A percentile compares a stretch with the other conserved stretches of the same genome.
Evolutionary conservation across 345 rosid species (phyloP).

Genomic region (Heritiera littoralis): DNA sequence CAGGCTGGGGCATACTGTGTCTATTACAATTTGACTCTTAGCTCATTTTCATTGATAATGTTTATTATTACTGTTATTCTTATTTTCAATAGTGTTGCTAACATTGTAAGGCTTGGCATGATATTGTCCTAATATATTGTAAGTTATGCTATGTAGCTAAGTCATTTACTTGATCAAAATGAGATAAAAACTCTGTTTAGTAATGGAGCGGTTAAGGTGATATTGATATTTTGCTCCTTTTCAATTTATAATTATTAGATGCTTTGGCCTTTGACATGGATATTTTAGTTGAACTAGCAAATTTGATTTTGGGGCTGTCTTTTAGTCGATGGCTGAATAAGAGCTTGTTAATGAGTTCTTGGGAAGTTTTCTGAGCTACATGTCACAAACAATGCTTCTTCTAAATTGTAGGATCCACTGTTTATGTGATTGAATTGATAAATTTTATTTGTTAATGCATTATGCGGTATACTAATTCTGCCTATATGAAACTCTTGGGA

Average conservation of each 20-base stretch:
- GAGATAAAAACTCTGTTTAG: not conserved
- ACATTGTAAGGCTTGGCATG: not conserved
- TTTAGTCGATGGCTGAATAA: not conserved
- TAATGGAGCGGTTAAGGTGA: not conserved
- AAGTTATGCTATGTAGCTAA: not conserved
- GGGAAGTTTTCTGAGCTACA: conserved; percentile 4
- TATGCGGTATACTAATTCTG: not conserved
- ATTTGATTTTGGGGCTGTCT: not conserved
- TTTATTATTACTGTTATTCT: not conserved
- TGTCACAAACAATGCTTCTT: not conserved
- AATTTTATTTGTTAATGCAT: not conserved
- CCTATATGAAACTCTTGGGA: conserved; percentile 25
- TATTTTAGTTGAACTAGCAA: not conserved
- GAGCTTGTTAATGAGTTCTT: conserved; percentile 1
- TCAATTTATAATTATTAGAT: not conserved
- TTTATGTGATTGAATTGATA: not conserved
- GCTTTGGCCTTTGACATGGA: conserved; percentile 3
- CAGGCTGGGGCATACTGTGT: not conserved
- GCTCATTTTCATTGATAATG: not conserved
- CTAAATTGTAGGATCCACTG: conserved; percentile 5
- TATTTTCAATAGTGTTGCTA: not conserved
- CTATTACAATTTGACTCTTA: not conserved
- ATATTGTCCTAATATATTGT: not conserved
- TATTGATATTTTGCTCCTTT: not conserved
- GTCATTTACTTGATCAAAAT: not conserved